These are phyloP conservation scores for Neocatenulostroma microsporum DNA, from an alignment of 2,329 filamentous ascomycete genomes.

Conservation along the genomic window DNA sequence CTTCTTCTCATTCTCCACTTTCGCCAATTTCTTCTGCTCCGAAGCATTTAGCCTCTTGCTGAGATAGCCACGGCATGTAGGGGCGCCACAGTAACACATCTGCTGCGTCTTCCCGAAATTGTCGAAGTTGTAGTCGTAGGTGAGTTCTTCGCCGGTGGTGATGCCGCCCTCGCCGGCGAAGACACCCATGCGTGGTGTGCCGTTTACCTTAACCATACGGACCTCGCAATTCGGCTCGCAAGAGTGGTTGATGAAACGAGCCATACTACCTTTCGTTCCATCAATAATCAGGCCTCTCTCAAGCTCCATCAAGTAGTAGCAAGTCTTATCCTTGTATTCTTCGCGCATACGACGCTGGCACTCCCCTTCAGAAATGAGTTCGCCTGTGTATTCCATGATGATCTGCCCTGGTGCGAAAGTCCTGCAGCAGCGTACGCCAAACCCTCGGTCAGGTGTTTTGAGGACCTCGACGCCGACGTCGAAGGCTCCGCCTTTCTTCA, in stretches of 20 bases:
- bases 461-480: constrained; percentile 92
- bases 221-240: constrained; percentile 84
- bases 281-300: constrained; percentile 99
- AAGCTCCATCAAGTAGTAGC: constrained; percentile 97
- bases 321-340: constrained; percentile 91
- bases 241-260: constrained; percentile 96
- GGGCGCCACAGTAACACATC: constrained; percentile 54
- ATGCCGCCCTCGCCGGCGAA: constrained; percentile 88
- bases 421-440: constrained; percentile 84
- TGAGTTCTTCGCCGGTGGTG: constrained; percentile 90
- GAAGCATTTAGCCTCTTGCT: constrained; percentile 23
- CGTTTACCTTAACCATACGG: constrained; percentile 85
- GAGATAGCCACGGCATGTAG: constrained; percentile 54
- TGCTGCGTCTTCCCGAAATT: constrained; percentile 36
- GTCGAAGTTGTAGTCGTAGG: constrained; percentile 80
- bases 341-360: constrained; percentile 91
- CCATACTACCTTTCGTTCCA: constrained; percentile 89
- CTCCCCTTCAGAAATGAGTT: constrained; percentile 92
- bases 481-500: constrained; percentile 70
- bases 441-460: constrained; percentile 80
- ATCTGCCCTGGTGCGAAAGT: constrained; percentile 85
- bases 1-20: constrained; percentile 21
- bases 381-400: constrained; percentile 96
- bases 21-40: constrained; percentile 24
- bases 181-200: constrained; percentile 90